Base-by-base conservation (phyloP, 2,329 filamentous ascomycete genomes). In the Fusarium floridanum region DNA sequence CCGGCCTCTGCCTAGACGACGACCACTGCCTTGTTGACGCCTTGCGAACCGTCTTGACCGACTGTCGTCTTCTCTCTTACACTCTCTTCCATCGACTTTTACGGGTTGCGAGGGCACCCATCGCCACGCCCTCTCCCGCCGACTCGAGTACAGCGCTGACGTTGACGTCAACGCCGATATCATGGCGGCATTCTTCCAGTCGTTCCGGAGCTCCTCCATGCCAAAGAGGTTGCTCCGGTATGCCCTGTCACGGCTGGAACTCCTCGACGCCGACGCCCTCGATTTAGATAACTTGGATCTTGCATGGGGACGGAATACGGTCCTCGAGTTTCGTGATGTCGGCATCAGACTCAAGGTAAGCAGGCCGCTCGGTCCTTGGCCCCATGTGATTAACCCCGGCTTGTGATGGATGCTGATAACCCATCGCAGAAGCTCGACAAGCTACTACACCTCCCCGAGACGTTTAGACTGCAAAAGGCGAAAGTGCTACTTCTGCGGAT, bases 181-280 rank as follows among this genome's bases (percentile, higher is more conserved):
- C 82, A 95, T 95, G 93, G 91, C 92, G 64, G 91, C 89, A 81
- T 91, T 94, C 81, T 89, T 97, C 79, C 92, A 87, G 83, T 88
- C 87, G 67, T 90, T 91, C 79, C 84, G 86, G 78, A 87, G 84
- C 82, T 90, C 95, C 73, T 94, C 91, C 77, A 94, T 97, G 87
- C 94, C 95, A 85, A 97, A 97, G 88, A 92, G 93, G 82, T 88
- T 98, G 78, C 89, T 98, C 75, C 92, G 94, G 76, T 98, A 97
- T 86, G 94, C 92, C 60, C 87, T 99, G 48, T 93, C 93, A 27
- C 91, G 92, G 67, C 88, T 98, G 68, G 95, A 97, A 77, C 88
- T 98, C 65, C 90, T 99, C 69, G 97, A 98, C 80, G 93, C 94
- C 67, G 93, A 97, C 80, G 92, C 93, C 14, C 86, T 98, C 76